Evolutionary conservation across 306 rosid species (phyloP).

Genomic region (Cucurbita moschata): DNA sequence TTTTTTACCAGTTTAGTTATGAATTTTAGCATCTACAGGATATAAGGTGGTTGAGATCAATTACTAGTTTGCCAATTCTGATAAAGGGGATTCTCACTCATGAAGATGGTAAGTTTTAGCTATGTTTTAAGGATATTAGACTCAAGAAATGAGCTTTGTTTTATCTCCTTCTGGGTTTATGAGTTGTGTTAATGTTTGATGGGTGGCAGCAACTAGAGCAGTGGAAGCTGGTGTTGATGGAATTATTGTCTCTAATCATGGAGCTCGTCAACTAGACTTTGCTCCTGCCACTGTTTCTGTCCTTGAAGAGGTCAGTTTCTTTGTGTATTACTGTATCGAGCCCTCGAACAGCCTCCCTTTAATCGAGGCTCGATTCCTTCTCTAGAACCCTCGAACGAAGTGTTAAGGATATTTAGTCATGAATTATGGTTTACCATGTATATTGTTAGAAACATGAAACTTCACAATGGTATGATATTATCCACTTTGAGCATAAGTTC

Average conservation of each 20-base stretch:
- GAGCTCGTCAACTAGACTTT: constrained; percentile 25
- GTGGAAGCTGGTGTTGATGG: constrained; percentile 23
- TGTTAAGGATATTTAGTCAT: too few relatives aligned
- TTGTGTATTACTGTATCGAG: too few relatives aligned
- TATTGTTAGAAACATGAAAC: too few relatives aligned
- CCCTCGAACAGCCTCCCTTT: too few relatives aligned
- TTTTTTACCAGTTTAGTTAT: not conserved
- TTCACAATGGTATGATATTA: too few relatives aligned
- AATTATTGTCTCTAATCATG: constrained; percentile 29
- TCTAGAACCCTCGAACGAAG: too few relatives aligned
- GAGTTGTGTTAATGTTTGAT: not conserved
- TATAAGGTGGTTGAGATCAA: constrained; percentile 18
- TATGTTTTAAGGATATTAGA: not conserved
- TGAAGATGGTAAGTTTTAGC: constrained; percentile 22
- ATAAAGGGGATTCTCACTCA: constrained; percentile 26
- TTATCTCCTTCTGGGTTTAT: not conserved
- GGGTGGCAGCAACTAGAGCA: constrained; percentile 20
- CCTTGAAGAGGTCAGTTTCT: constrained; percentile 21
- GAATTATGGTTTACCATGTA: too few relatives aligned
- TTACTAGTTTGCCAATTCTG: constrained; percentile 24
- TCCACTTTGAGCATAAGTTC: too few relatives aligned
- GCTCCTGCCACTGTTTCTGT: constrained; percentile 26
- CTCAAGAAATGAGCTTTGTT: not conserved
- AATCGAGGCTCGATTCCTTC: too few relatives aligned
- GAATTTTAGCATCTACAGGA: constrained; percentile 13